These are phyloP conservation scores for Plasmodium vivax DNA, from an alignment of 169 alveolate species.

Conservation along the genomic window DNA sequence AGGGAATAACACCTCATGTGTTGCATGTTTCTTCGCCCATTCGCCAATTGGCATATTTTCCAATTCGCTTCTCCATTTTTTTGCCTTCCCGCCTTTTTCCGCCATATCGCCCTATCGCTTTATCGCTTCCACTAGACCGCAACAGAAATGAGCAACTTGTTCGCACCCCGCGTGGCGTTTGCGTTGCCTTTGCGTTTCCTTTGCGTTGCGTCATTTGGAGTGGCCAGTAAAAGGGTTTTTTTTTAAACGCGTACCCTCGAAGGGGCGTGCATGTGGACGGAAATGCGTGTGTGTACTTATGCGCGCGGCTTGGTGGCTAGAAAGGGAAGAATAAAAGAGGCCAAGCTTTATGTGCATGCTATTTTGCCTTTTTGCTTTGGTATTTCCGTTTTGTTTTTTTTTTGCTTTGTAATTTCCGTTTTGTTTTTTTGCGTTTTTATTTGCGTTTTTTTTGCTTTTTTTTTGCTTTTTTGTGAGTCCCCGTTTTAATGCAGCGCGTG, in stretches of 20 bases:
- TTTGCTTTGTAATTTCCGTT: not conserved
- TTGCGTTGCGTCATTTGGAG: not conserved
- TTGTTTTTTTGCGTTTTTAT: not conserved
- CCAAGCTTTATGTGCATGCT: not conserved
- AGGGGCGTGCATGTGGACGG: not conserved
- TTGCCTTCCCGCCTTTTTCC: not conserved
- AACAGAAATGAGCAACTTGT: not conserved
- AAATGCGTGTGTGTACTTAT: not conserved
- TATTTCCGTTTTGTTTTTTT: not conserved
- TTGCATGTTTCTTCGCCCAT: not conserved
- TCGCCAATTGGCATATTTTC: not conserved
- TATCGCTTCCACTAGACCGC: not conserved
- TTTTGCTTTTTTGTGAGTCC: not conserved
- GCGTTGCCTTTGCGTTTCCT: too few relatives aligned
- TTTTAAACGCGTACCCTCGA: not conserved
- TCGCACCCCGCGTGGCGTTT: not conserved
- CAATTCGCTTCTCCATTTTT: too few relatives aligned
- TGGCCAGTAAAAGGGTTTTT: not conserved
- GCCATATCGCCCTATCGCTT: not conserved
- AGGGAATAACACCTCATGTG: not conserved
- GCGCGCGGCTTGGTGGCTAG: not conserved
- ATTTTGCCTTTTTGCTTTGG: not conserved
- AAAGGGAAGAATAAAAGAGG: not conserved
- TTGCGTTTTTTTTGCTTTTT: not conserved
- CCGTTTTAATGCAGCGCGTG: not conserved